Conservation (phyloP, 1,284 basidiomycete species). For the Chondrostereum purpureum region DNA sequence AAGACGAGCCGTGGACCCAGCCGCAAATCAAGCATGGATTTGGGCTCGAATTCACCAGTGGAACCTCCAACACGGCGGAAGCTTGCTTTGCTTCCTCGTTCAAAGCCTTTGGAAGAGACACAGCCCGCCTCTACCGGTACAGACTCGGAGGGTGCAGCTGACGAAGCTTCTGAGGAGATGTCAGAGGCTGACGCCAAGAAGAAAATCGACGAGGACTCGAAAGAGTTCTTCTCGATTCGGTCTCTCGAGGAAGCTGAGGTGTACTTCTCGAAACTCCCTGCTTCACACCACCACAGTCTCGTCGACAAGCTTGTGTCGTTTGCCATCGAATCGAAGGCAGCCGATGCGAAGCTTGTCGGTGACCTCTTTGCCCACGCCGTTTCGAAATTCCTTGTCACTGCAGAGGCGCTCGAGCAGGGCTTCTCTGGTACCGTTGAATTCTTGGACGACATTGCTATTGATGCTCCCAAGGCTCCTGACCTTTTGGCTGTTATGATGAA, state of each 20-base stretch:
- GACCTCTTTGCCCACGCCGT: slow-evolving; percentile 56
- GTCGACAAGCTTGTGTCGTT: slow-evolving; percentile 69
- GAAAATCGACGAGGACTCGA: slow-evolving; percentile 77
- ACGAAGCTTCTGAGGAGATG: slow-evolving; percentile 43
- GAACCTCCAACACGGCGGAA: slow-evolving; percentile 60
- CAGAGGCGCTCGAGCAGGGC: slow-evolving; percentile 60
- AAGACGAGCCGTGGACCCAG: slow-evolving; percentile 44
- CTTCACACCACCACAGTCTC: slow-evolving; percentile 55
- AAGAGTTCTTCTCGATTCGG: slow-evolving; percentile 72
- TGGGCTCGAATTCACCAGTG: slow-evolving; percentile 27
- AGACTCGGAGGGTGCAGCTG: slow-evolving; percentile 47
- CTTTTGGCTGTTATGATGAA: slow-evolving; percentile 72
- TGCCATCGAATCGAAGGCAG: slow-evolving; percentile 77
- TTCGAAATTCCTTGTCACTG: slow-evolving; percentile 47
- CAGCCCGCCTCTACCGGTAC: slow-evolving; percentile 37
- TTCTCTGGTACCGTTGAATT: slow-evolving; percentile 64
- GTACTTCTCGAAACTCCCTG: slow-evolving; percentile 71
- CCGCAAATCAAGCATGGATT: slow-evolving; percentile 44
- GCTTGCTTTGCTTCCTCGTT: slow-evolving; percentile 57
- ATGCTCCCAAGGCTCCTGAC: slow-evolving; percentile 81
- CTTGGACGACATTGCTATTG: slow-evolving; percentile 83
- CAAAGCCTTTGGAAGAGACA: slow-evolving; percentile 32
- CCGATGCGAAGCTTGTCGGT: slow-evolving; percentile 76
- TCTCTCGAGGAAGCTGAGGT: slow-evolving; percentile 83
- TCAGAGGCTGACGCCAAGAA: slow-evolving; percentile 66